phyloP scores from a whole-genome alignment of 345 rosid genomes.

The Laguncularia racemosa region DNA sequence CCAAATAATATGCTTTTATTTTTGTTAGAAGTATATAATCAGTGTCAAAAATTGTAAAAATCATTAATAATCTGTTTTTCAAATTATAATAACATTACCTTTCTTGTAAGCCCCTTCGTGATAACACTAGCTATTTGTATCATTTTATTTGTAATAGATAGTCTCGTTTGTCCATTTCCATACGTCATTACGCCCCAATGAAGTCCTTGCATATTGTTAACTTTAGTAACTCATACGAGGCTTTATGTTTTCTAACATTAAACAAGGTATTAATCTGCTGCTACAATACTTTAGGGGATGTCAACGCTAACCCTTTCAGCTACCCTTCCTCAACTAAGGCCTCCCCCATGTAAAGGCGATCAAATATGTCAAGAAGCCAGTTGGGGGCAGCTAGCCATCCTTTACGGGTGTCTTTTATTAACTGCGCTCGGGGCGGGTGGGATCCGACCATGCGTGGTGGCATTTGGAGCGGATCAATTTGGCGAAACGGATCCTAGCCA shows the following conservation, averaged over 20 bases:
- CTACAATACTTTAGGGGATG: slow-evolving; percentile 77
- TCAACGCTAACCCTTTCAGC: slow-evolving; percentile 63
- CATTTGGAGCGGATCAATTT: slow-evolving; percentile 91
- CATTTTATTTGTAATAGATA: too few species aligned
- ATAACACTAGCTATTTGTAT: too few species aligned
- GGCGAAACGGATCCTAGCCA: slow-evolving; percentile 35
- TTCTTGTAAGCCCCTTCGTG: too few species aligned
- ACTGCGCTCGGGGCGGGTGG: slow-evolving; percentile 90
- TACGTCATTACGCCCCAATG: too few species aligned
- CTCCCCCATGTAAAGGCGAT: slow-evolving; percentile 62
- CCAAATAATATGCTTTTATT: too few species aligned
- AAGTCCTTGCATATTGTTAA: background rate
- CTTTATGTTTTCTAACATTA: background rate
- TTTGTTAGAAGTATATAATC: too few species aligned
- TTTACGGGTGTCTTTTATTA: slow-evolving; percentile 64
- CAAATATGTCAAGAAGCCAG: slow-evolving; percentile 57
- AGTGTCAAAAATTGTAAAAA: too few species aligned
- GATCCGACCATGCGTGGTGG: slow-evolving; percentile 85
- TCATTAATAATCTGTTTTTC: too few species aligned
- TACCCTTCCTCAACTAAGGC: slow-evolving; percentile 57
- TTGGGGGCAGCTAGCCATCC: slow-evolving; percentile 24
- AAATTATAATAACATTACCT: too few species aligned
- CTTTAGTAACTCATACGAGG: background rate
- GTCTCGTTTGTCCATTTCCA: too few species aligned
- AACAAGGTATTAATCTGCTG: too few species aligned